phyloP scores from a whole-genome alignment of 495 filamentous ascomycete species.

The Choiromyces venosus region DNA sequence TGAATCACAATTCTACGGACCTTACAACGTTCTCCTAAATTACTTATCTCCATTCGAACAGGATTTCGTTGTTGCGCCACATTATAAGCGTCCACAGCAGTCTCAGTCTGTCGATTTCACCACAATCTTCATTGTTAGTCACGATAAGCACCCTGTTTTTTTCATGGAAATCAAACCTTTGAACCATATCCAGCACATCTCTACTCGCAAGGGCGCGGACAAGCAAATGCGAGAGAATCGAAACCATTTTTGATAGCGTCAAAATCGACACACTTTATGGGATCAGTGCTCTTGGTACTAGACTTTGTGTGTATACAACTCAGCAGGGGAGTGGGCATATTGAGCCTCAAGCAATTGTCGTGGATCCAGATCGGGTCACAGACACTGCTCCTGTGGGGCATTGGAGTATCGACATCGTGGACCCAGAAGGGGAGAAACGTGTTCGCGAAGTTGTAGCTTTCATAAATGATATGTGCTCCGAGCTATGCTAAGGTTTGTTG shows the following conservation, averaged over 20 bases:
- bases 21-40: conserved; percentile 9
- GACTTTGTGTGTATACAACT: not conserved
- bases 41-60: conserved; percentile 14
- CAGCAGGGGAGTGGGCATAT: not conserved
- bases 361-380: not conserved
- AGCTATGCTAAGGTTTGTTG: not conserved
- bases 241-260: not conserved
- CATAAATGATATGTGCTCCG: not conserved
- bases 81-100: conserved; percentile 10
- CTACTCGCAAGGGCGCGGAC: not conserved
- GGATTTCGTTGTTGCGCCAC: conserved; percentile 5
- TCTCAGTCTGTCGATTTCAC: conserved; percentile 11
- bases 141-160: not conserved
- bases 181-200: conserved; percentile 1
- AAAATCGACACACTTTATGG: not conserved
- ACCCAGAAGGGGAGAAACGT: not conserved
- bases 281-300: not conserved
- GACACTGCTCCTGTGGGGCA: not conserved
- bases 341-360: not conserved
- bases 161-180: conserved; percentile 14
- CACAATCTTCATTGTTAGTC: not conserved
- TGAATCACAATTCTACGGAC: conserved; percentile 11
- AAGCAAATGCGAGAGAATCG: not conserved
- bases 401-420: not conserved
- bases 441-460: not conserved